Conservation (phyloP, 208 protist genomes). For the Trypanosoma cruzi region DNA sequence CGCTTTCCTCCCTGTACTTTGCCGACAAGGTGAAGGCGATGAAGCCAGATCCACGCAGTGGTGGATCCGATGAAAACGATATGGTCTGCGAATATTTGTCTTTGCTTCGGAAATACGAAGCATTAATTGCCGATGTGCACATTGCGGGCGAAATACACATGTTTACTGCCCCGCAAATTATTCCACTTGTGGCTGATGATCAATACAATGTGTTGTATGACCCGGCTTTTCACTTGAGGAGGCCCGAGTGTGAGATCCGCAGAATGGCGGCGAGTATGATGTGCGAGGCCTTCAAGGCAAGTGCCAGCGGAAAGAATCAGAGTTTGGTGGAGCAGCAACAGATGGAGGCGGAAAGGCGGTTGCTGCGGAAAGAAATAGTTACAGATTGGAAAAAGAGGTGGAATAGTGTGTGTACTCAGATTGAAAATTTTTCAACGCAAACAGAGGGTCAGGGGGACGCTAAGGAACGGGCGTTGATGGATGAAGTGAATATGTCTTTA, state of each 20-base stretch:
- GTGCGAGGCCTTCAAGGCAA: constrained; percentile 31
- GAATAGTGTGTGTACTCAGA: background rate
- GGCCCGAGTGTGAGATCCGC: constrained; percentile 9
- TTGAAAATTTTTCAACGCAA: background rate
- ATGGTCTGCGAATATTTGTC: constrained; percentile 66
- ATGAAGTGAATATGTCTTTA: background rate
- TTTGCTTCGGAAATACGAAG: constrained; percentile 52
- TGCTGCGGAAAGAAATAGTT: constrained; percentile 4
- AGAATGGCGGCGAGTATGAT: constrained; percentile 32
- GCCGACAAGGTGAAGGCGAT: constrained; percentile 92
- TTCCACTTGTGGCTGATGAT: constrained; percentile 11
- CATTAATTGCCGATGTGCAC: constrained; percentile 70
- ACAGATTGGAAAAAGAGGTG: constrained; percentile 17
- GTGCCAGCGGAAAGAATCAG: background rate
- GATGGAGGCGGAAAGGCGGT: background rate
- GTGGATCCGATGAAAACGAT: constrained; percentile 43
- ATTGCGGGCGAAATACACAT: constrained; percentile 35
- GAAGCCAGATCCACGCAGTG: constrained; percentile 48
- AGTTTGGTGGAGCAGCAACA: background rate
- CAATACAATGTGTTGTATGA: constrained; percentile 25
- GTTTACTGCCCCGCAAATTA: constrained; percentile 18
- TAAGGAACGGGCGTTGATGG: background rate
- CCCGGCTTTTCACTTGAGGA: constrained; percentile 9
- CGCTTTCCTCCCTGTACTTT: constrained; percentile 88
- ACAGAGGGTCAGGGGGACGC: background rate